phyloP scores from a whole-genome alignment of 164 flowering plant species.

The Magnolia changhungtana region DNA sequence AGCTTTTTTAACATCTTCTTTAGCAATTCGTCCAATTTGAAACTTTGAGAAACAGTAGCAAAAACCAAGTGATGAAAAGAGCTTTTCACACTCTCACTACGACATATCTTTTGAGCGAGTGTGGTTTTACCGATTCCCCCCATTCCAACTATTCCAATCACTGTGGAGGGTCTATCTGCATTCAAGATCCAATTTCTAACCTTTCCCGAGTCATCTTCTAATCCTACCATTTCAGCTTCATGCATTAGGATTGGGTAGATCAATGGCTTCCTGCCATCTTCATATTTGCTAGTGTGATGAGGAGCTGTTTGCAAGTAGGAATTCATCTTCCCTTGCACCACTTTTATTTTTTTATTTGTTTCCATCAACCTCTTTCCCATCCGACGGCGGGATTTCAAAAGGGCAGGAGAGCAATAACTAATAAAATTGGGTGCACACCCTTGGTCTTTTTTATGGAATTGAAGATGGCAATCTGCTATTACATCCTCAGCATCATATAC shows the following conservation, averaged over 20 bases:
- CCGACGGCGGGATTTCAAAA: not conserved
- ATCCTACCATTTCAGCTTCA: not conserved
- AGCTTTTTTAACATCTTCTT: not conserved
- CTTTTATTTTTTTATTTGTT: too few relatives aligned
- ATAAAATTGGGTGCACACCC: not conserved
- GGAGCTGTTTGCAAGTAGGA: not conserved
- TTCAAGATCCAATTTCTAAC: not conserved
- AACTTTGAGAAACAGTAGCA: not conserved
- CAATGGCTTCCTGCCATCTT: not conserved
- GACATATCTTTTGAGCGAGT: not conserved
- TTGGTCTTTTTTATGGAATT: not conserved
- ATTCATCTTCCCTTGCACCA: not conserved
- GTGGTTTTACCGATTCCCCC: not conserved
- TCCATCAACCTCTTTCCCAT: not conserved
- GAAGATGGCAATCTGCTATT: not conserved
- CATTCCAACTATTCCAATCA: constrained; percentile 1
- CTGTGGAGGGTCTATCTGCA: not conserved
- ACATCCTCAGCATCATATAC: not conserved
- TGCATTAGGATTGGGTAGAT: not conserved
- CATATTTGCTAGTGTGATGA: not conserved
- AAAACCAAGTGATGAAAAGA: not conserved
- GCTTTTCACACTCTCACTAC: not conserved
- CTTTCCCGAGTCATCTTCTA: not conserved
- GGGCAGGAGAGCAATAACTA: not conserved
- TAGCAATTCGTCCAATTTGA: not conserved